Percentiles rank a stretch among this genome's conserved stretches.
Evolutionary conservation across 208 protist genomes (phyloP).

Genomic region (Wallacemonas collosoma): DNA sequence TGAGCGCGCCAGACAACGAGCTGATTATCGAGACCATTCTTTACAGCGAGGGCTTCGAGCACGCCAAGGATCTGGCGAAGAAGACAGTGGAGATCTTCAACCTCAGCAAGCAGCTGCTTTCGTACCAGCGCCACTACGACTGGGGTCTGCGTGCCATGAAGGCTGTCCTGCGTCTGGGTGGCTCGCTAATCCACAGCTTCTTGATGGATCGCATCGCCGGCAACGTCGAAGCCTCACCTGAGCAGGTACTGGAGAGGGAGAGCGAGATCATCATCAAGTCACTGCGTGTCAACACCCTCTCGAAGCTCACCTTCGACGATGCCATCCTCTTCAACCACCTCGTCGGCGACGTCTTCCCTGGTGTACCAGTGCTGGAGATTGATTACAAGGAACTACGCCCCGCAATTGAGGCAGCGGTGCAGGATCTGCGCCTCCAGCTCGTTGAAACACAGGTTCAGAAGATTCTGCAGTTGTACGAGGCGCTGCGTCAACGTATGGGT

Average conservation of each 20-base stretch:
- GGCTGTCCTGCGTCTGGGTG: conserved; percentile 93
- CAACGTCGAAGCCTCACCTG: conserved; percentile 52
- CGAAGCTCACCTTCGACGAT: conserved; percentile 97
- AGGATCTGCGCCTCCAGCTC: conserved; percentile 90
- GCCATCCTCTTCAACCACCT: conserved; percentile 94
- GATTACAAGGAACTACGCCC: conserved; percentile 92
- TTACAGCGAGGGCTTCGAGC: conserved; percentile 96
- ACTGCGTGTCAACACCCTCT: conserved; percentile 97
- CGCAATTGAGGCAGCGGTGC: conserved; percentile 89
- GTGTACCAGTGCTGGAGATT: conserved; percentile 88
- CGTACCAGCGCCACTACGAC: conserved; percentile 98
- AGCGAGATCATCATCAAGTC: conserved; percentile 96
- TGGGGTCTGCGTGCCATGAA: conserved; percentile 99
- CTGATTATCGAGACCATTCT: conserved; percentile 98
- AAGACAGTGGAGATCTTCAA: conserved; percentile 96
- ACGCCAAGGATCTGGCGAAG: conserved; percentile 92
- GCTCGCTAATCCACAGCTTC: conserved; percentile 89
- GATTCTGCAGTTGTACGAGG: conserved; percentile 97
- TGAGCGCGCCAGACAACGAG: conserved; percentile 98
- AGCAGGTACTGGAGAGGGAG: conserved; percentile 87
- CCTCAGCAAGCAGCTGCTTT: conserved; percentile 94
- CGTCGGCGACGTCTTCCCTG: conserved; percentile 95
- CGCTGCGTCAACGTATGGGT: conserved; percentile 97
- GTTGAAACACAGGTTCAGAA: conserved; percentile 92
- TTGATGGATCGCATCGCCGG: conserved; percentile 80